phyloP scores from a whole-genome alignment of 2,329 filamentous ascomycete genomes.

The Ophiostoma himal-ulmi region DNA sequence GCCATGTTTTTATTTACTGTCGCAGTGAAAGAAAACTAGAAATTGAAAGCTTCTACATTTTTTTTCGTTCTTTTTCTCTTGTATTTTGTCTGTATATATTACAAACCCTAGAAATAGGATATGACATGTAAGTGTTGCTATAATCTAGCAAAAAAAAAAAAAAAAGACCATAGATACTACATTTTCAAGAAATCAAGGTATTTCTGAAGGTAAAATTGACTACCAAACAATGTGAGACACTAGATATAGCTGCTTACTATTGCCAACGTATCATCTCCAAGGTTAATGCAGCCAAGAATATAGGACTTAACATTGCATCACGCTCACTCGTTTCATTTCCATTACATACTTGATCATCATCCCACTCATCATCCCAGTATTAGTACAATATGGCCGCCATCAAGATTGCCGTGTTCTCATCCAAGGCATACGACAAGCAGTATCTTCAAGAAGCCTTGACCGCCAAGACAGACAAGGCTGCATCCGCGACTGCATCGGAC shows the following conservation, averaged over 20 bases:
- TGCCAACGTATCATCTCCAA: background rate
- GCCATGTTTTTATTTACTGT: too few relatives aligned
- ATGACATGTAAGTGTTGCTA: too few relatives aligned
- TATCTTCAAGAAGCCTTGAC: constrained; percentile 47
- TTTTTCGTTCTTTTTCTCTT: too few relatives aligned
- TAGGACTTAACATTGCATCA: background rate
- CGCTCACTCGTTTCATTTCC: background rate
- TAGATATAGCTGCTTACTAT: background rate
- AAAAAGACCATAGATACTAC: too few relatives aligned
- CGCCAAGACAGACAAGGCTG: constrained; percentile 22
- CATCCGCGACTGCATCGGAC: background rate
- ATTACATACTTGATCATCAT: background rate
- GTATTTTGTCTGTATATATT: too few relatives aligned
- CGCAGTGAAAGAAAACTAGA: too few relatives aligned
- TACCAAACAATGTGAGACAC: background rate
- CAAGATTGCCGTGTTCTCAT: constrained; percentile 14
- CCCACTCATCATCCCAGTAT: background rate
- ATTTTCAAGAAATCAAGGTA: too few relatives aligned
- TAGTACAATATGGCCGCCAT: constrained; percentile 1
- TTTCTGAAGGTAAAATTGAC: too few relatives aligned
- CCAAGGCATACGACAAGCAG: constrained; percentile 31
- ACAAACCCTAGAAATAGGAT: too few relatives aligned
- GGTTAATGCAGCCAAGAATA: background rate
- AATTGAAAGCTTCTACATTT: too few relatives aligned
- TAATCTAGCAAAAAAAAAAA: too few relatives aligned